A percentile compares a stretch with the other conserved stretches of the same genome.
Evolutionary conservation across 2,329 filamentous ascomycete species (phyloP).

Genomic region (Pseudogymnoascus sp.): DNA sequence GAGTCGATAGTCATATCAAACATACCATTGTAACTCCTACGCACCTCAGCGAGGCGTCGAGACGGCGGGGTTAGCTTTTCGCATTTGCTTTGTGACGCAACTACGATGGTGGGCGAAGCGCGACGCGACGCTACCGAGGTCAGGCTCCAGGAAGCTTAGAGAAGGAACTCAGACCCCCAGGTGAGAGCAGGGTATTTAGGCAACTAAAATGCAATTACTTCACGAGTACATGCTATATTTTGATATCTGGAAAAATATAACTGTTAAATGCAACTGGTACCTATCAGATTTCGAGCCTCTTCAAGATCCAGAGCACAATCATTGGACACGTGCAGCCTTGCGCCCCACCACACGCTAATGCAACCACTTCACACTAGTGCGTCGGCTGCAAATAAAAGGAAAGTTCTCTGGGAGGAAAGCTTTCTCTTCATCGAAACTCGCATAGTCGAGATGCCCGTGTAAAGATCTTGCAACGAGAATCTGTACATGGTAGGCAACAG

Average conservation of each 20-base stretch:
- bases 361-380: conserved; percentile 1
- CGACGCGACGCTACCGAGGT: conserved; percentile 1
- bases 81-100: conserved; percentile 6
- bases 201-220: not conserved
- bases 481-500: not conserved
- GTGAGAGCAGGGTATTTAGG: not conserved
- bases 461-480: conserved; percentile 9
- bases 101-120: not conserved
- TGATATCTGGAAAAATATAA: not conserved
- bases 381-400: conserved; percentile 6
- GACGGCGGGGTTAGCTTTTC: not conserved
- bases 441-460: conserved; percentile 2
- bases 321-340: not conserved
- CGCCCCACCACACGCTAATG: not conserved
- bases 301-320: not conserved
- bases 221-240: not conserved
- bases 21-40: not conserved
- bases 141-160: not conserved
- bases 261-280: not conserved
- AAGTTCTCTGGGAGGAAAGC: conserved; percentile 1
- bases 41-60: conserved; percentile 1
- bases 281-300: not conserved
- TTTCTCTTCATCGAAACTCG: conserved; percentile 5
- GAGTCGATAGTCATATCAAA: not conserved
- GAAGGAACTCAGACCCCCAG: not conserved